Evolutionary conservation across 805 yeast species (phyloP).

Genomic region (Candida koratica): DNA sequence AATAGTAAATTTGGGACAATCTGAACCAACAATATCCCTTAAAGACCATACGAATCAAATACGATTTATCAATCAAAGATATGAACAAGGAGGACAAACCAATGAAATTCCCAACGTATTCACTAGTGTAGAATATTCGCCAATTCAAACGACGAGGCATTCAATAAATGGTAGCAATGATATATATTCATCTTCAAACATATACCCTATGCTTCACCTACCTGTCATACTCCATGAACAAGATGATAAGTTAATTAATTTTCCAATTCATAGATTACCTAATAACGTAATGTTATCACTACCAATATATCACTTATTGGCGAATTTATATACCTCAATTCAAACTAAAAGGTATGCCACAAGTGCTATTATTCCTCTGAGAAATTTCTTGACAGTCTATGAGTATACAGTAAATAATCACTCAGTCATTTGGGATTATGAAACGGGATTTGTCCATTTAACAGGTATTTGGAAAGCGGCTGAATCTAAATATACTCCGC

Average conservation of each 20-base stretch:
- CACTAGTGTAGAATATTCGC: too few relatives aligned
- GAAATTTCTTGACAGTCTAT: constrained; percentile 64
- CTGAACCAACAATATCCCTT: too few relatives aligned
- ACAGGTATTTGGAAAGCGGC: constrained; percentile 82
- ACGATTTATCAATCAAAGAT: too few relatives aligned
- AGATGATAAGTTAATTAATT: constrained; percentile 9
- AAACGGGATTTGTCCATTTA: constrained; percentile 79
- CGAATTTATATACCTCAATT: constrained; percentile 18
- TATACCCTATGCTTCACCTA: constrained; percentile 2
- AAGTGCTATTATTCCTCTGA: constrained; percentile 55
- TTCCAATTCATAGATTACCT: constrained; percentile 12
- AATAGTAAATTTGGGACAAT: too few relatives aligned
- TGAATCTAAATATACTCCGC: constrained; percentile 16
- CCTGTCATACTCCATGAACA: constrained; percentile 3
- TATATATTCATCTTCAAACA: background rate
- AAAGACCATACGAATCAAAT: too few relatives aligned
- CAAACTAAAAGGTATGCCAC: constrained; percentile 59
- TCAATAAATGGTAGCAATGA: too few relatives aligned
- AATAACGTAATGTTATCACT: constrained; percentile 8
- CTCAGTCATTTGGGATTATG: constrained; percentile 82
- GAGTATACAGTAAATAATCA: constrained; percentile 68
- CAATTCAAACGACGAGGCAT: too few relatives aligned
- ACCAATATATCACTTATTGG: constrained; percentile 8
- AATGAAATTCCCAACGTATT: too few relatives aligned
- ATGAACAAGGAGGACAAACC: too few relatives aligned